A percentile compares a stretch with the other conserved stretches of the same genome.
phyloP scores from a whole-genome alignment of 345 rosid genomes.

The Lenwebbia sp. region DNA sequence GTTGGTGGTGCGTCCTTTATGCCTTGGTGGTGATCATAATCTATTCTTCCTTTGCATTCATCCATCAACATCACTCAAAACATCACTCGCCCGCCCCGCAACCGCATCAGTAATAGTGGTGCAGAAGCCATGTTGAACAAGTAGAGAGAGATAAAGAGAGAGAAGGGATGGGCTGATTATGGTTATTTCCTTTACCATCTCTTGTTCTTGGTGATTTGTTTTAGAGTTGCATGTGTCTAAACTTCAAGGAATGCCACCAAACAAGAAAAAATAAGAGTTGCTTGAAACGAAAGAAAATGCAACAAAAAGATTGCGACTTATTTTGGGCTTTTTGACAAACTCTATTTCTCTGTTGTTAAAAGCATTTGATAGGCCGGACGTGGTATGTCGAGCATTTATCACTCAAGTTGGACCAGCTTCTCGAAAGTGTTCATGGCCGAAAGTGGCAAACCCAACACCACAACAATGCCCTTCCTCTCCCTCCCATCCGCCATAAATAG shows the following conservation, averaged over 20 bases:
- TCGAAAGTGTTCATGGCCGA: not conserved
- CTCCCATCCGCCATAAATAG: not conserved
- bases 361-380: not conserved
- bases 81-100: too few species aligned
- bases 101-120: not conserved
- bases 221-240: not conserved
- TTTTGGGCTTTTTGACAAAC: not conserved
- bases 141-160: not conserved
- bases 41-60: too few species aligned
- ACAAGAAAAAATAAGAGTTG: not conserved
- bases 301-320: not conserved
- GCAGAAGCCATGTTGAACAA: not conserved
- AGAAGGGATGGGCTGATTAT: not conserved
- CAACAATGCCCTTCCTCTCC: not conserved
- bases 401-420: not conserved
- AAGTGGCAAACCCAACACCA: not conserved
- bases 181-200: too few species aligned
- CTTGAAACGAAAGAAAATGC: not conserved
- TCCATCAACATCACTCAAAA: too few species aligned
- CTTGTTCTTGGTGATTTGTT: not conserved
- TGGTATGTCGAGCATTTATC: not conserved
- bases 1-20: too few species aligned
- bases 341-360: not conserved
- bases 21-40: too few species aligned
- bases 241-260: not conserved